These are phyloP conservation scores for Colletotrichum chlorophyti DNA, from an alignment of 2,329 filamentous ascomycete genomes.

Conservation along the genomic window DNA sequence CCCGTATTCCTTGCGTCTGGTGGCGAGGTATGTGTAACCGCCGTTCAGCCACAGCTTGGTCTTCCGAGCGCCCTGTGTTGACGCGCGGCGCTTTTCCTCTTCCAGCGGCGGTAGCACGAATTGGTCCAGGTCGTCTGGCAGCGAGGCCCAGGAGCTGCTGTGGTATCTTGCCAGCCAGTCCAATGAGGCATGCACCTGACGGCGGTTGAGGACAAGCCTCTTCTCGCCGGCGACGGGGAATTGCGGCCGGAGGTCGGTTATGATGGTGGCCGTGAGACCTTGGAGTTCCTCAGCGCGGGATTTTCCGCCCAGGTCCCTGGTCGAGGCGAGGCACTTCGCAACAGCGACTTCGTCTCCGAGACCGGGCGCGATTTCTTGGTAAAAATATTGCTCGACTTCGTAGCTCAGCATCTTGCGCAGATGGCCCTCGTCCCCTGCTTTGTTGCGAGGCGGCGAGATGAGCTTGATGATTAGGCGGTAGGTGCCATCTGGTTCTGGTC, in stretches of 20 bases:
- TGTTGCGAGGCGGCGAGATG: conserved; percentile 56
- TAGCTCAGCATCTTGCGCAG: conserved; percentile 72
- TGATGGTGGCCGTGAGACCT: conserved; percentile 58
- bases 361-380: conserved; percentile 58
- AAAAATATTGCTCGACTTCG: conserved; percentile 72
- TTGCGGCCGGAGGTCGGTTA: conserved; percentile 59
- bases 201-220: conserved; percentile 49
- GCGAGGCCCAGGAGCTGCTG: conserved; percentile 53
- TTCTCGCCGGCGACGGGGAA: conserved; percentile 66
- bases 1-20: conserved; percentile 62
- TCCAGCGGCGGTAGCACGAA: conserved; percentile 62
- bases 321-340: conserved; percentile 57
- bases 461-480: conserved; percentile 63
- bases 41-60: conserved; percentile 66
- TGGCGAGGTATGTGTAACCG: conserved; percentile 73
- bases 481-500: conserved; percentile 28
- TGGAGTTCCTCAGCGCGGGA: conserved; percentile 39
- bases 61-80: conserved; percentile 20
- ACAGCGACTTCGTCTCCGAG: conserved; percentile 53
- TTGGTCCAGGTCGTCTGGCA: conserved; percentile 37
- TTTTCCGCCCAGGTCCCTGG: conserved; percentile 35
- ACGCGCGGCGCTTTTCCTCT: conserved; percentile 47
- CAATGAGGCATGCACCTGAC: conserved; percentile 60
- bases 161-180: conserved; percentile 72
- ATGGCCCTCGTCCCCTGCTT: conserved; percentile 62